phyloP scores from a whole-genome alignment of 202 grass and related monocot species.

The Dendrocalamus latiflorus region DNA sequence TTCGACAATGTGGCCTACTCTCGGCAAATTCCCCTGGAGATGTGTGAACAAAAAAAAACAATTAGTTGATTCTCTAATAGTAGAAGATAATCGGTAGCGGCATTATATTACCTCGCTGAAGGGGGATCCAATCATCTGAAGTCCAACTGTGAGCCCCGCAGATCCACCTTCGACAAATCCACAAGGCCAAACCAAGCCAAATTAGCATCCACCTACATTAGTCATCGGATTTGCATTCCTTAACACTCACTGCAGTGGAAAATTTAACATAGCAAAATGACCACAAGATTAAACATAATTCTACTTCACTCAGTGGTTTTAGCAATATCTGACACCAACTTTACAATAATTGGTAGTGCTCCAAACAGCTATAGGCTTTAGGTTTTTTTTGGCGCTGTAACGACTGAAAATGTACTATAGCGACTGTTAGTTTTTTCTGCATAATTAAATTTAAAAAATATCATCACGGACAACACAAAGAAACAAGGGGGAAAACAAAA shows the following conservation, averaged over 20 bases:
- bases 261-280: background rate
- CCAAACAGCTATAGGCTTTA: too few species aligned
- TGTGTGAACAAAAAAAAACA: background rate
- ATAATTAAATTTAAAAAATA: too few species aligned
- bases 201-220: constrained; percentile 91
- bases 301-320: background rate
- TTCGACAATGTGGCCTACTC: constrained; percentile 80
- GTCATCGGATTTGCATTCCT: background rate
- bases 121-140: constrained; percentile 80
- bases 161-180: constrained; percentile 80
- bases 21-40: constrained; percentile 57
- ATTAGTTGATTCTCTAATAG: background rate
- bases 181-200: constrained; percentile 85
- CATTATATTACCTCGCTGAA: constrained; percentile 70
- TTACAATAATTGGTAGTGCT: background rate
- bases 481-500: too few species aligned
- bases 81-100: background rate
- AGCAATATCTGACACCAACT: background rate
- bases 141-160: constrained; percentile 67
- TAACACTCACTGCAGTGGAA: background rate
- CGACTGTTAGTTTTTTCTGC: too few species aligned
- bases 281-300: background rate
- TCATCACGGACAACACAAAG: too few species aligned
- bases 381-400: too few species aligned
- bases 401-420: too few species aligned